Conservation (phyloP, 176 grass and related monocot species). For the Oryza longistaminata region DNA sequence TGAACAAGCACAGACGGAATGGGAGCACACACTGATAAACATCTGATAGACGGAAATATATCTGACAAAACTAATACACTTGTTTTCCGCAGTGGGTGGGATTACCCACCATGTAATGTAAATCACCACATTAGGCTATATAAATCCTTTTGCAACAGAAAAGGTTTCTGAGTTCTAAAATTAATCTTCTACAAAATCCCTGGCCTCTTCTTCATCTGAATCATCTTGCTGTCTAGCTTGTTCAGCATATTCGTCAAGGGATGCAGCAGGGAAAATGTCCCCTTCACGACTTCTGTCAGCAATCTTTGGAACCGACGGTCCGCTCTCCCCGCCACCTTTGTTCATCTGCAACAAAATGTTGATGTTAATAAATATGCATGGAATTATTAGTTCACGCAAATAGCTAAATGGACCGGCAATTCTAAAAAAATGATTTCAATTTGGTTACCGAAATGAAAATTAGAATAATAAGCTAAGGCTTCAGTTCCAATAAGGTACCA, state of each 20-base stretch:
- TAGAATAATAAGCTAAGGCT: neutral
- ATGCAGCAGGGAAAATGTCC: constrained; percentile 57
- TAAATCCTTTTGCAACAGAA: neutral
- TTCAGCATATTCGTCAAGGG: constrained; percentile 67
- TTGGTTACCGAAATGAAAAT: neutral
- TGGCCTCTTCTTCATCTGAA: constrained; percentile 29
- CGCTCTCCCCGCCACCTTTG: constrained; percentile 50
- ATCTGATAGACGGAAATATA: neutral
- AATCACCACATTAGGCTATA: neutral
- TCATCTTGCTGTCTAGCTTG: constrained; percentile 53
- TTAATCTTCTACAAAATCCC: constrained; percentile 57
- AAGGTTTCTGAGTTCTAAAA: neutral
- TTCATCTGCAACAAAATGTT: constrained; percentile 62
- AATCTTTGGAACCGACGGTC: constrained; percentile 57
- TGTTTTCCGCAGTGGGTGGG: neutral
- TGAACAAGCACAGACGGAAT: neutral
- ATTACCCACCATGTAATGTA: constrained; percentile 1
- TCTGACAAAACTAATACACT: neutral
- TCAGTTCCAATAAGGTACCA: neutral
- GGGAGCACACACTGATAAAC: neutral
- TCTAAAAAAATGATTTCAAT: neutral
- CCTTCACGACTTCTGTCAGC: constrained; percentile 77
- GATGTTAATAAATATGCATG: neutral
- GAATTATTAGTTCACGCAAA: neutral
- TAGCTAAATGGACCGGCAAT: neutral